Evolutionary conservation across 345 rosid genomes (phyloP).

Genomic region (Sisymbrium altissimum): DNA sequence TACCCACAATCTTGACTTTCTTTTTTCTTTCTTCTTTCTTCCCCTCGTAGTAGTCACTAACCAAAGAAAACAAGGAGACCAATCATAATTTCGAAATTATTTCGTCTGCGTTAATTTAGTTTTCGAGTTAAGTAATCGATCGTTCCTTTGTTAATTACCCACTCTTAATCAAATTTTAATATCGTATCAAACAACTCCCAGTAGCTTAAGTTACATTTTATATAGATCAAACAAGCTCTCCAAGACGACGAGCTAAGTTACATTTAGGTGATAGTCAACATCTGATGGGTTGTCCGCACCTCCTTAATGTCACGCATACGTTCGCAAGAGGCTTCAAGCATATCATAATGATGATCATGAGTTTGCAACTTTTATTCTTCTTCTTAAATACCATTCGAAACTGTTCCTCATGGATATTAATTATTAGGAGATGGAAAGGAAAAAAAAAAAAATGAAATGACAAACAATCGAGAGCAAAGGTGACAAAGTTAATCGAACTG

Average conservation of each 20-base stretch:
- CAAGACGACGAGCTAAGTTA: background rate
- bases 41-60: slow-evolving; percentile 15
- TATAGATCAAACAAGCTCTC: background rate
- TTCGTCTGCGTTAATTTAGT: background rate
- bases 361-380: background rate
- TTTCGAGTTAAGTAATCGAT: background rate
- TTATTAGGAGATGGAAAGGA: background rate
- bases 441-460: background rate
- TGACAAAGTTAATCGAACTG: slow-evolving; percentile 1
- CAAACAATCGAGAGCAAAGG: background rate
- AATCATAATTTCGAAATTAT: too few species aligned
- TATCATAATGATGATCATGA: background rate
- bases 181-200: background rate
- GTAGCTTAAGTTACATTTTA: too few species aligned
- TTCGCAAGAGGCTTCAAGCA: background rate
- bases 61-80: background rate
- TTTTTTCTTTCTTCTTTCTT: background rate
- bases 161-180: background rate
- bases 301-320: slow-evolving; percentile 2
- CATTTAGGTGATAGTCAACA: slow-evolving; percentile 1
- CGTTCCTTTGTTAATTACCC: too few species aligned
- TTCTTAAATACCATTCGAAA: background rate
- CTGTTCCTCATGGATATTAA: background rate
- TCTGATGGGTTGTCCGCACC: slow-evolving; percentile 1
- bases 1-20: background rate